Percentiles rank a stretch among this genome's conserved stretches.
Conservation (phyloP, 805 yeast genomes). For the Cyberlindnera americana region DNA sequence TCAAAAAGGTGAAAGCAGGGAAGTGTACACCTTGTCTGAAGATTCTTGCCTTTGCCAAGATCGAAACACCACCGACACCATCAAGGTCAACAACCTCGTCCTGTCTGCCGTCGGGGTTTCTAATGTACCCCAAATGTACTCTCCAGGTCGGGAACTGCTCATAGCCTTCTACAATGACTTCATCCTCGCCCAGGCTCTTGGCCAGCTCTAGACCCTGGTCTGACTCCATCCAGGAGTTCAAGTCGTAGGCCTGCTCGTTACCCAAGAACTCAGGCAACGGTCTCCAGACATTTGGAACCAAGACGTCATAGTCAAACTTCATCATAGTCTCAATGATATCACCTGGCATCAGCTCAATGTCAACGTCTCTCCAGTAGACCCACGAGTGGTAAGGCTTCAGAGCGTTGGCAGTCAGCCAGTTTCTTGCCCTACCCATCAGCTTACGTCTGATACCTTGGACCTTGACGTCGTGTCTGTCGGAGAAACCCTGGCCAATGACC, state of each 20-base stretch:
- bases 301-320: slow-evolving; percentile 65
- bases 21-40: slow-evolving; percentile 79
- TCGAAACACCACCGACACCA: slow-evolving; percentile 88
- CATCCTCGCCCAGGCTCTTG: slow-evolving; percentile 63
- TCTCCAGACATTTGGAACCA: slow-evolving; percentile 92
- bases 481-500: slow-evolving; percentile 78
- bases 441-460: slow-evolving; percentile 83
- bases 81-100: slow-evolving; percentile 67
- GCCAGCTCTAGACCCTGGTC: slow-evolving; percentile 72
- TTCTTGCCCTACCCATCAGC: slow-evolving; percentile 83
- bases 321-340: slow-evolving; percentile 70
- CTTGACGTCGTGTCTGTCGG: slow-evolving; percentile 79
- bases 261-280: slow-evolving; percentile 92
- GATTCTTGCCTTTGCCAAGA: slow-evolving; percentile 67
- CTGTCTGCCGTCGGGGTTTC: slow-evolving; percentile 58
- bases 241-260: slow-evolving; percentile 89
- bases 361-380: slow-evolving; percentile 92
- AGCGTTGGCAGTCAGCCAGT: slow-evolving; percentile 74
- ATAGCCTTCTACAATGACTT: slow-evolving; percentile 85
- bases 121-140: slow-evolving; percentile 71
- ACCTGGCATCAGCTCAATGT: slow-evolving; percentile 79
- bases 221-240: slow-evolving; percentile 95
- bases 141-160: slow-evolving; percentile 86
- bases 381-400: slow-evolving; percentile 81
- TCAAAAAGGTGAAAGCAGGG: slow-evolving; percentile 79